Base-by-base conservation (phyloP, 768 basidiomycete species). In the Udeniomyces megalosporus region DNA sequence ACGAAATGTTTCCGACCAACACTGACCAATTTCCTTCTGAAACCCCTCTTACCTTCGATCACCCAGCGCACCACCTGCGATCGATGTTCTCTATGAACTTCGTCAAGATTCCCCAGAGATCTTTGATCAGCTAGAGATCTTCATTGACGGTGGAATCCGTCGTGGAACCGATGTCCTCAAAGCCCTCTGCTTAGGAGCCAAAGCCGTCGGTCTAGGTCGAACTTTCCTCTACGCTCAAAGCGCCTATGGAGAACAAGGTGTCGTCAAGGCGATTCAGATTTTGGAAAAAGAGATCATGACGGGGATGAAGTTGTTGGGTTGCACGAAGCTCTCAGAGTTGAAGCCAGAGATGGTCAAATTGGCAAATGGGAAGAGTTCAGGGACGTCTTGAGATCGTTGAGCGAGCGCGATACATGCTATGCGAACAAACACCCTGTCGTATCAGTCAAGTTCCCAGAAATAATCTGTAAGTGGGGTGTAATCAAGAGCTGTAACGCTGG, bases 131-230 rank as follows among this genome's bases (percentile, higher is more conserved):
- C 58, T 76, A 56, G 75, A 77, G 44, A 84, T 95, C 3, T 92
- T 88, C 69, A 55, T 67, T 1, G 68, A 66, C 22, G 68, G 66
- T 0, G 70, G 68, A 1, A 63, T 67, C 6, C 57, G 60, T 11
- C 58, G 66, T 20, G 47, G 62, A 26, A 69, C 58, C 14, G 63
- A 65, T 22, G 83, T 92, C 15, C 74, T 93, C 53, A 93, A 92
- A 72, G 53, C 90, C 0, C 74, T 93, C 8, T 91, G 88, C 69
- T 77, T 95, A 4, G 74, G 74, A 4, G 75, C 74, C 3, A 73
- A 72, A 47, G 75, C 71, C 5, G 74, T 74, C 3, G 74, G 74
- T 0, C 58, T 74, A 47, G 74, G 75, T 15, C 46, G 75, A 51
- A 72, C 75, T 45, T 74, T 76, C 68, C 67, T 76, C 67, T 76